Evolutionary conservation across 257 asterid genomes (phyloP).

Genomic region (Linaria vulgaris): DNA sequence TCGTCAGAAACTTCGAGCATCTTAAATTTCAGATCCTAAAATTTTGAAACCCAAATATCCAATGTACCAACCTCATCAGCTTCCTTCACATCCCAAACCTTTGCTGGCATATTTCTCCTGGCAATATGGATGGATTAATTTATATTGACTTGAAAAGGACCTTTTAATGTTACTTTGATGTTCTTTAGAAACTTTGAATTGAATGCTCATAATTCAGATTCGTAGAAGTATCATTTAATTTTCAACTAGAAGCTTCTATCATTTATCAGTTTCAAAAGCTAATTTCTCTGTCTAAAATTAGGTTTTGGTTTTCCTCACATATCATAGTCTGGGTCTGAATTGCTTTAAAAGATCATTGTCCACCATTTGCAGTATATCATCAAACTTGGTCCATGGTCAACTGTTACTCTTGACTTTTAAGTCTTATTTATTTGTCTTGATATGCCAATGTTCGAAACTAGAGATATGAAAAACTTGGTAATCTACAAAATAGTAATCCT

Average conservation of each 20-base stretch:
- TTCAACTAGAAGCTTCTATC: neutral
- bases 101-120: neutral
- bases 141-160: too few species aligned
- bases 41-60: neutral
- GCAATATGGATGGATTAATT: neutral
- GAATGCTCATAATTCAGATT: neutral
- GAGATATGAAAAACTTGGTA: neutral
- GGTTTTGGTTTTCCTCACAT: neutral
- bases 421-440: neutral
- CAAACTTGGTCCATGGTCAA: neutral
- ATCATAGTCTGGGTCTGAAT: neutral
- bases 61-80: neutral
- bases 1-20: neutral
- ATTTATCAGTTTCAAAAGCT: neutral
- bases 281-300: neutral
- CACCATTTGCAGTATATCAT: neutral
- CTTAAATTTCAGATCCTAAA: neutral
- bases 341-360: neutral
- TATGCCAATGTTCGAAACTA: neutral
- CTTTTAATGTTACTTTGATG: neutral
- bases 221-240: neutral
- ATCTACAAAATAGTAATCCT: neutral
- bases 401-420: neutral
- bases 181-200: neutral
- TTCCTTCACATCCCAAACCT: neutral